Base-by-base conservation (phyloP, 768 basidiomycete species). In the Hebeloma cylindrosporum region DNA sequence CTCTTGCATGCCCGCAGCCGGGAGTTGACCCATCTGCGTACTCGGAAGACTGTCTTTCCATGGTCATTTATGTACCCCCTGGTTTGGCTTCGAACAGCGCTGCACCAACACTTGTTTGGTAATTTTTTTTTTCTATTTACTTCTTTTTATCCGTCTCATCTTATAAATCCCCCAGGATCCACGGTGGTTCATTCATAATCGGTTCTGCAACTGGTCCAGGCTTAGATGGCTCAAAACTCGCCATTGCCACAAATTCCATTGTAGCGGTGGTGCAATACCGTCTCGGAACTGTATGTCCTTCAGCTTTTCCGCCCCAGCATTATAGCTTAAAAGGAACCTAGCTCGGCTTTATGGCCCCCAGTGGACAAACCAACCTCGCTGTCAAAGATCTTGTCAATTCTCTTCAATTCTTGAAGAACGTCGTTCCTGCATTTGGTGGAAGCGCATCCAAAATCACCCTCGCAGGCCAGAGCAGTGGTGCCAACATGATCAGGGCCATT, bases 211-310 rank as follows among this genome's bases (percentile, higher is more conserved):
- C 79, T 7, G 79, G 69, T 18, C 74, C 85, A 10, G 88, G 83
- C 22, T 67, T 95, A 8, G 87, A 92, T 61, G 91, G 88, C 1
- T 84, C 86, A 5, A 77, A 73, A 3, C 77, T 93, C 11, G 89
- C 90, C 1, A 57, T 74, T 18, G 76, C 78, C 1, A 85, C 85
- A 5, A 73, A 80, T 35, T 83, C 88, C 4, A 83, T 93, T 43
- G 88, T 93, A 13, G 83, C 82, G 6, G 82, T 89, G 11, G 70
- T 91, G 20, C 91, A 93, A 60, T 92, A 93, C 58, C 80, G 92
- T 39, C 73, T 88, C n/a, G 90, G 87, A 33, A 79, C 78, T 47
- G 80, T 89, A 60, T 52, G 83, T 70, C 25, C 17, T 31, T 45
- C 17, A 23, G 18, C 5, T 23, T 41, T 13, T 44, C 33, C 22